These are phyloP conservation scores for Vitis hybrid DNA, from an alignment of 177 flowering plant genomes.

Conservation along the genomic window DNA sequence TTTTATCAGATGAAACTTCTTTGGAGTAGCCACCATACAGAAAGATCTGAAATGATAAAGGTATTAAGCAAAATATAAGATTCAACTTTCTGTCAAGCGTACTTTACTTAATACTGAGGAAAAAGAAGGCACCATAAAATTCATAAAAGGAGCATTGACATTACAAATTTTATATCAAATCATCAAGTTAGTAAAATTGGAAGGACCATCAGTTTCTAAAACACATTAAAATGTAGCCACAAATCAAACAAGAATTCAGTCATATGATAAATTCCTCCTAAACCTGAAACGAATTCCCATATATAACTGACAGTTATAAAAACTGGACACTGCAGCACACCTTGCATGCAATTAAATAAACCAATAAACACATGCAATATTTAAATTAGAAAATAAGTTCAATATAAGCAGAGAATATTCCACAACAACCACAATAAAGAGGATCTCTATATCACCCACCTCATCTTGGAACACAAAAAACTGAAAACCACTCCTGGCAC, in stretches of 20 bases:
- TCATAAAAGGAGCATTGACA: not conserved
- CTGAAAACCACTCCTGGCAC: conserved; percentile 55
- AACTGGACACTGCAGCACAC: not conserved
- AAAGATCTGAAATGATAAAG: conserved; percentile 54
- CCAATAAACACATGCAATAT: not conserved
- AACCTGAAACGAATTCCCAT: not conserved
- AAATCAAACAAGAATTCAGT: not conserved
- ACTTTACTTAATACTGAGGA: not conserved
- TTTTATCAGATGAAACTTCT: conserved; percentile 81
- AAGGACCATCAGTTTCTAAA: not conserved
- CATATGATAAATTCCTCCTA: not conserved
- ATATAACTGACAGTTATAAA: not conserved
- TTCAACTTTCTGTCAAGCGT: not conserved
- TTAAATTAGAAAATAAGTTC: not conserved
- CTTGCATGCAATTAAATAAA: not conserved
- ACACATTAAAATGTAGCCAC: not conserved
- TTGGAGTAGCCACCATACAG: conserved; percentile 96
- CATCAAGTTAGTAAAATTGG: not conserved
- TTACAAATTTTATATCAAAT: not conserved
- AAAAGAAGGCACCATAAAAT: not conserved
- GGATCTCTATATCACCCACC: conserved; percentile 21
- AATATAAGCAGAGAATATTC: not conserved
- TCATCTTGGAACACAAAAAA: conserved; percentile 53
- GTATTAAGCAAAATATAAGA: not conserved
- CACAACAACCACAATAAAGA: not conserved